phyloP scores from a whole-genome alignment of 305 asterid species.

The Plantago coronopus region DNA sequence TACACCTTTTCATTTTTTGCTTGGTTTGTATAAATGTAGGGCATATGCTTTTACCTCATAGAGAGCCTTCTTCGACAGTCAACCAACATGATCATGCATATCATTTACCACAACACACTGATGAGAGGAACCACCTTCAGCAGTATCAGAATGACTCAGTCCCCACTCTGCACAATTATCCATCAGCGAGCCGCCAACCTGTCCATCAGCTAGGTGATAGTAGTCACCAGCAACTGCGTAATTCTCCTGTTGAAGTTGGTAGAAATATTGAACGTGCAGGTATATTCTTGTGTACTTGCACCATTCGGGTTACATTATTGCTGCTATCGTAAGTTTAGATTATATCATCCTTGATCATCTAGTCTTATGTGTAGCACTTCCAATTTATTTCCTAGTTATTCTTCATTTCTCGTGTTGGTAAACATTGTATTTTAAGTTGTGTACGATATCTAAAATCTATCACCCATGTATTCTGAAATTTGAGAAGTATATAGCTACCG shows the following conservation, averaged over 20 bases:
- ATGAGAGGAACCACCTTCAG: constrained; percentile 18
- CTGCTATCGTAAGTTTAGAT: neutral
- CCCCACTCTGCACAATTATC: constrained; percentile 19
- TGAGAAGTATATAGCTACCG: neutral
- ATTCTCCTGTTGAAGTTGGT: constrained; percentile 23
- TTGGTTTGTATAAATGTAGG: constrained; percentile 14
- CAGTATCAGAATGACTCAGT: constrained; percentile 23
- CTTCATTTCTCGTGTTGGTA: constrained; percentile 3
- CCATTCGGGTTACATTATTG: neutral
- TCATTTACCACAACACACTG: constrained; percentile 12
- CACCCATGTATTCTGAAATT: neutral
- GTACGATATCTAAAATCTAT: constrained; percentile 4
- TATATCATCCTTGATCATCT: neutral
- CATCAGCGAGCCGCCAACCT: constrained; percentile 19
- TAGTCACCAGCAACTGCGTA: constrained; percentile 18
- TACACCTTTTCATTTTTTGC: neutral
- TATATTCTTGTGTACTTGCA: constrained; percentile 1
- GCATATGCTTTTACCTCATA: constrained; percentile 20
- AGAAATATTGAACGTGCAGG: constrained; percentile 26
- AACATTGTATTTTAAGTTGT: constrained; percentile 5
- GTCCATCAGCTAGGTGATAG: constrained; percentile 9
- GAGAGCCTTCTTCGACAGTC: constrained; percentile 23
- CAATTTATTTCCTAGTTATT: constrained; percentile 1
- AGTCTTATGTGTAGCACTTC: neutral
- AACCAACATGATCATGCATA: constrained; percentile 19